Evolutionary conservation across 2,329 filamentous ascomycete genomes (phyloP).

Genomic region (Monosporascus sp.): DNA sequence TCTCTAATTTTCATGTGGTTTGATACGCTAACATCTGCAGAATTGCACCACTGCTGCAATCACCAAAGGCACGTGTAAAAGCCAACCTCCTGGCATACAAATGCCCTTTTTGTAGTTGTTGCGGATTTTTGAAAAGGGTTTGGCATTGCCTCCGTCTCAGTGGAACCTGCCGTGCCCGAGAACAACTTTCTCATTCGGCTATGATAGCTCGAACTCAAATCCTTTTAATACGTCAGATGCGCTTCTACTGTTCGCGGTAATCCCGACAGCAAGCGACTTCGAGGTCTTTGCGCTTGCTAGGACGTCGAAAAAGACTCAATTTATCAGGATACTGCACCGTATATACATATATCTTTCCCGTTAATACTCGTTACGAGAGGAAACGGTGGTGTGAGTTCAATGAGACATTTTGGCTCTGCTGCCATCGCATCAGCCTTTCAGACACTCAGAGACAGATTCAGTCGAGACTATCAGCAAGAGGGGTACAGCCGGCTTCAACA

Average conservation of each 20-base stretch:
- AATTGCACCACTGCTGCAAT: not conserved
- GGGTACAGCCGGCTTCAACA: slow-evolving; percentile 17
- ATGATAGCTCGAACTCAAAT: not conserved
- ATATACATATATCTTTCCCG: not conserved
- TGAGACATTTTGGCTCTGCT: slow-evolving; percentile 9
- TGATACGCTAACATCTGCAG: too few relatives aligned
- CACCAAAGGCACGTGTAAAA: not conserved
- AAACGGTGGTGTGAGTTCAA: slow-evolving; percentile 6
- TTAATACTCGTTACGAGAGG: too few relatives aligned
- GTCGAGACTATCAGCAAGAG: slow-evolving; percentile 3
- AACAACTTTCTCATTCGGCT: not conserved
- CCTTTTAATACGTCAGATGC: slow-evolving; percentile 30
- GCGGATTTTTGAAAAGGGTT: not conserved
- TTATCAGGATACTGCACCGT: not conserved
- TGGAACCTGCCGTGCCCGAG: not conserved
- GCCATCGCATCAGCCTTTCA: slow-evolving; percentile 1
- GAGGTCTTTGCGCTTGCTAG: slow-evolving; percentile 62
- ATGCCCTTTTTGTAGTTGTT: not conserved
- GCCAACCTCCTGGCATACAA: not conserved
- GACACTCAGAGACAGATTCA: slow-evolving; percentile 7
- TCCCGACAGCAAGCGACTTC: slow-evolving; percentile 53
- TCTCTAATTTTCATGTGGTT: not conserved
- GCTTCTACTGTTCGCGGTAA: slow-evolving; percentile 35
- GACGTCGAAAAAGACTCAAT: slow-evolving; percentile 51
- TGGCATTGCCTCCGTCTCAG: slow-evolving; percentile 1